Conservation (phyloP, 768 basidiomycete genomes). For the Hemileccinum impolitum region DNA sequence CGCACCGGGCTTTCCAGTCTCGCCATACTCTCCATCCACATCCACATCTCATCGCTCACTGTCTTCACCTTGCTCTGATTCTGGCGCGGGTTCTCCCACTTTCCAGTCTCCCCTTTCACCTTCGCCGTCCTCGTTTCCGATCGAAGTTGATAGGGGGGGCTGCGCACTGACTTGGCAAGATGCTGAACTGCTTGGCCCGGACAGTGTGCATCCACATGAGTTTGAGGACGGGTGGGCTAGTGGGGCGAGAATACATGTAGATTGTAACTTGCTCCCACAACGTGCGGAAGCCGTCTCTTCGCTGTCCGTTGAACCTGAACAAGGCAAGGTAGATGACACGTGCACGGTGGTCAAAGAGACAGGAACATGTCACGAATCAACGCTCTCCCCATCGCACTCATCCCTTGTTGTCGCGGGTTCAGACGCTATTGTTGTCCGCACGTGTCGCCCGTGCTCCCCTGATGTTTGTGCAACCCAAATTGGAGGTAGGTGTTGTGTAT, state of each 20-base stretch:
- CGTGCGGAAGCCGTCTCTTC: not conserved
- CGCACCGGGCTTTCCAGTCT: conserved; percentile 7
- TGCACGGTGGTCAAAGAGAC: conserved; percentile 6
- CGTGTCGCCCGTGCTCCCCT: conserved; percentile 60
- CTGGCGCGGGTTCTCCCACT: conserved; percentile 11
- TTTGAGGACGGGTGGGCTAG: conserved; percentile 38
- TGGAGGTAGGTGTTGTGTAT: conserved; percentile 50
- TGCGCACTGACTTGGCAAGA: conserved; percentile 40
- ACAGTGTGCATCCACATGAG: conserved; percentile 41
- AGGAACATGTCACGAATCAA: conserved; percentile 4
- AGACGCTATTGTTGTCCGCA: conserved; percentile 53
- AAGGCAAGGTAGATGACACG: conserved; percentile 3
- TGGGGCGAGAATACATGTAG: conserved; percentile 11
- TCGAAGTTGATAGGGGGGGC: conserved; percentile 6
- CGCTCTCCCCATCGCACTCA: not conserved
- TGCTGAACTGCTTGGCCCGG: conserved; percentile 44
- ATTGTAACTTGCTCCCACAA: conserved; percentile 7
- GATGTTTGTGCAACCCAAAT: conserved; percentile 64
- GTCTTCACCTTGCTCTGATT: conserved; percentile 20
- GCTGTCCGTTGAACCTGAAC: not conserved
- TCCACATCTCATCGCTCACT: conserved; percentile 17
- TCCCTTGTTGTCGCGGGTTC: conserved; percentile 6
- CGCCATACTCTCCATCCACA: conserved; percentile 19
- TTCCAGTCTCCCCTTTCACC: conserved; percentile 14
- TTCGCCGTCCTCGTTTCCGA: conserved; percentile 11